Evolutionary conservation across 306 rosid genomes (phyloP), one percentile per base, ranked within the genome.

Genomic region (Fragaria vesca): DNA sequence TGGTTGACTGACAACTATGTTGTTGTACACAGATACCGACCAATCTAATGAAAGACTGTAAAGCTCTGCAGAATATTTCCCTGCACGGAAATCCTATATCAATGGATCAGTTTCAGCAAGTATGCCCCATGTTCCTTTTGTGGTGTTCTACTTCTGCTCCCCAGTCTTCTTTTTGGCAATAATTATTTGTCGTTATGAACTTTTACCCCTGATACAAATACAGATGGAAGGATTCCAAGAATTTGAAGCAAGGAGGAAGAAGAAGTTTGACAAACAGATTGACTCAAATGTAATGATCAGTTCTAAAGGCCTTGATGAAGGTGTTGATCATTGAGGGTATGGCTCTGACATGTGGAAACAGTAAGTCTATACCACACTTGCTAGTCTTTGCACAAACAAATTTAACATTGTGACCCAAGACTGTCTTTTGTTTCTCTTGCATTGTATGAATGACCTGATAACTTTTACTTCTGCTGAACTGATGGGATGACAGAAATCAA

Each of bases 221-320:
- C 73, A 95, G 97, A 89, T 93, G 93, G 97, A 93, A 70, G 98
- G 97, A 65, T 95, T 95, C 84, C 91, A 87, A 89, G 99, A 95
- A 77, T 95, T 90, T 81, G 99, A 95, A 87, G 88, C 80, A 5
- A 91, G 97, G 77, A 90, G 98, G 87, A 95, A 76, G 87, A 95
- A 88, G 90, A 95, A 93, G 88, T 87, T 95, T 40, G 98, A 95
- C 91, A 95, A 95, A 83, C 98, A 95, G 74, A 93, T 93, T 55
- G 94, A 90, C 83, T 88, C 97, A 47, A 95, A 95, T 77, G 98
- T 91, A 65, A 91, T 95, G 94, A 91, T 95, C 42, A 76, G 98
- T 68, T 95, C 97, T 77, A 95, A 85, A 81, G 96, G 98, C 83
- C 96, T 96, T 2, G 97, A 96, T 34, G 99, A 93, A 84, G 97